A percentile compares a stretch with the other conserved stretches of the same genome.
Evolutionary conservation across 495 filamentous ascomycete genomes (phyloP).

Genomic region (Talaromyces nanjingensis): DNA sequence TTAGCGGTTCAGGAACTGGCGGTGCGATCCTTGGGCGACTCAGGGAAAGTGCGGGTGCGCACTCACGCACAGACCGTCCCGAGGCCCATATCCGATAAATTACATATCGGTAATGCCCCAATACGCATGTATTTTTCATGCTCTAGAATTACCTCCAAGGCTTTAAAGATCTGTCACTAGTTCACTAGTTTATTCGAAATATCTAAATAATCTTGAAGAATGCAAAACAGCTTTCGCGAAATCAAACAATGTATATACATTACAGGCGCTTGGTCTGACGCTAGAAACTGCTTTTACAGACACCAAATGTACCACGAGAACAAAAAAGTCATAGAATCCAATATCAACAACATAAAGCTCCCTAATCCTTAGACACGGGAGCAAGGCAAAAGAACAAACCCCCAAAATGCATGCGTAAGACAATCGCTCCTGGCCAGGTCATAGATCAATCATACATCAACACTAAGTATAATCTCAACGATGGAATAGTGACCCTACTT

Average conservation of each 20-base stretch:
- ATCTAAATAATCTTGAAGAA: not conserved
- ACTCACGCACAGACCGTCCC: not conserved
- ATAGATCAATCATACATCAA: conserved; percentile 11
- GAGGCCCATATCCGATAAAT: not conserved
- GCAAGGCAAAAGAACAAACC: not conserved
- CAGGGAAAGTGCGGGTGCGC: not conserved
- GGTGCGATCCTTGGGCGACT: not conserved
- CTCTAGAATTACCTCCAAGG: not conserved
- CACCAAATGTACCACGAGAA: not conserved
- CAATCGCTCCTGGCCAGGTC: conserved; percentile 1
- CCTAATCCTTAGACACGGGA: not conserved
- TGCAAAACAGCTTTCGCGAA: not conserved
- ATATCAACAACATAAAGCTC: not conserved
- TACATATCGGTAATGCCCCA: not conserved
- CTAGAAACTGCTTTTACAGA: not conserved
- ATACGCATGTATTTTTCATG: not conserved
- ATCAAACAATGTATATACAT: not conserved
- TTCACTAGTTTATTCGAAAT: not conserved
- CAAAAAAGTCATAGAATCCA: conserved; percentile 6
- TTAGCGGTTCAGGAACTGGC: not conserved
- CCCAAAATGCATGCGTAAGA: conserved; percentile 5
- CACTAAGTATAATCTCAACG: not conserved
- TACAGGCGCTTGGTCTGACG: not conserved
- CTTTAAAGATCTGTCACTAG: not conserved
- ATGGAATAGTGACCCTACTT: conserved; percentile 45